Evolutionary conservation across 805 yeast genomes (phyloP), one percentile per base, ranked within the genome.

Genomic region (Candida patagonica): DNA sequence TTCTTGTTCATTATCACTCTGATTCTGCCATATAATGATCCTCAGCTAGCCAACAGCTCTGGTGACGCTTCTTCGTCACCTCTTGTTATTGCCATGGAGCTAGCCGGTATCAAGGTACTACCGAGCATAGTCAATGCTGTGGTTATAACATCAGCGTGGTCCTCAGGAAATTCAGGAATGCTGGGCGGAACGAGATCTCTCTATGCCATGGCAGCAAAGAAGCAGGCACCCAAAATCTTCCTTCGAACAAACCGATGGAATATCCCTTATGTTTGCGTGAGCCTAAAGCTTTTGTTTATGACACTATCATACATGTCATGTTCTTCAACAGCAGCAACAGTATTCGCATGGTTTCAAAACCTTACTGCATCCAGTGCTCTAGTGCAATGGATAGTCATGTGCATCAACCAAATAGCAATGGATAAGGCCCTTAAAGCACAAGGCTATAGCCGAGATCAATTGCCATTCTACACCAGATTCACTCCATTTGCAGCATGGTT

Each of bases 91-190:
- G 95, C 94, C 36, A 78, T 85, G 52, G 71, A 71, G 46, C 72
- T 71, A 49, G 82, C 86, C 13, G 60, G 68, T 13, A 82, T 84
- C 46, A 52, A 56, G 6, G 88, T 75, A 1, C 63, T 85, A 46
- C 87, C 87, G 29, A 81, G 79, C 49, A 70, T 86, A 37, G 67
- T 86, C 53, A 86, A 86, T 57, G 89, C 79, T 2, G 78, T 83
- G 57, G 80, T 86, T 48, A 61, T 86, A 54, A 61, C 82, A 30
- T 80, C 83, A 48, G 86, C 84, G 43, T 73, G 83, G 56, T 80
- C 89, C 7, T 92, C 94, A 33, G 78, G 83, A 8, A 84, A 82
- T 63, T 79, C 88, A 2, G 87, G 79, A 60, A 66, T 83, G 53
- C 81, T 80, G 61, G 77, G 79, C 56, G 82, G 83, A 21, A 75